Conservation (phyloP, 352 stramenopile species). For the Pythium sp. region DNA sequence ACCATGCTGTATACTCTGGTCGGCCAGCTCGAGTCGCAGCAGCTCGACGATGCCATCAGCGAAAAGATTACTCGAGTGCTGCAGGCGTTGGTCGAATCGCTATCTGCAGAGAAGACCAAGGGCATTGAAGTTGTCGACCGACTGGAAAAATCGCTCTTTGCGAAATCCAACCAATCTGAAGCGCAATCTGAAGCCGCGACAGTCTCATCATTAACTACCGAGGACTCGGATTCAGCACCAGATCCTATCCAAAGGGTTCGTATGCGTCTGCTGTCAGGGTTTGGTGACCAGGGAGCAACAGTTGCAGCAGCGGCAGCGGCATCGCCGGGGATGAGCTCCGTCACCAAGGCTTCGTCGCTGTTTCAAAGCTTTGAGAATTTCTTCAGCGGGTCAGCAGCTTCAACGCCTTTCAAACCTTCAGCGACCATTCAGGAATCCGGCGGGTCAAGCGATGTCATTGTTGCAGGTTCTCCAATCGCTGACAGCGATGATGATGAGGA, state of each 20-base stretch:
- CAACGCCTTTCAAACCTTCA: constrained; percentile 9
- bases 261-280: constrained; percentile 9
- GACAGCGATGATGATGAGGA: constrained; percentile 6
- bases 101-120: constrained; percentile 19
- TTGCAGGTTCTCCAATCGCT: not conserved
- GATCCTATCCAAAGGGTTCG: constrained; percentile 8
- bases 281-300: not conserved
- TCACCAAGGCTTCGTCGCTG: constrained; percentile 6
- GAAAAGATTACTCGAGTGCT: constrained; percentile 30
- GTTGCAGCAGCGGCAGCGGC: not conserved
- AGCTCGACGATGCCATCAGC: constrained; percentile 19
- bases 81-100: constrained; percentile 21
- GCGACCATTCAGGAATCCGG: not conserved
- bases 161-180: not conserved
- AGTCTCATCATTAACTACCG: not conserved
- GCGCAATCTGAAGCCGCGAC: constrained; percentile 8
- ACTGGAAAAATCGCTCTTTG: constrained; percentile 24
- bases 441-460: not conserved
- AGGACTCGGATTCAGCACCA: not conserved
- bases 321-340: constrained; percentile 10
- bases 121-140: constrained; percentile 23
- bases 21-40: constrained; percentile 16
- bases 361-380: constrained; percentile 24
- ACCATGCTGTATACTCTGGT: constrained; percentile 25
- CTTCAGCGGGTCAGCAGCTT: constrained; percentile 9